Conservation (phyloP, 1,284 basidiomycete species). For the Heterobasidion annosum region DNA sequence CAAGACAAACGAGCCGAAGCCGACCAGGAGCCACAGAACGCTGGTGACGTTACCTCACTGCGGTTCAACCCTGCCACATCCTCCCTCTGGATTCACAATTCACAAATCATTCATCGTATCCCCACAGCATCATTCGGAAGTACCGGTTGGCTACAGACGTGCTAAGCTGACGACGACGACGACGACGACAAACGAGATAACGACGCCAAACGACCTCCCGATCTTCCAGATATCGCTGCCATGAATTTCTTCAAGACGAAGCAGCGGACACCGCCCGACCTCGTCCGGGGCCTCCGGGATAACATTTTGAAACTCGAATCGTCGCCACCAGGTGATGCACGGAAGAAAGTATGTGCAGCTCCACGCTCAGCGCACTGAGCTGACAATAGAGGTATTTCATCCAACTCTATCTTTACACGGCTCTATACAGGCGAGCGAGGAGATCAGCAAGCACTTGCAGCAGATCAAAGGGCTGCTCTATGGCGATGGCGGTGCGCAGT, state of each 20-base stretch:
- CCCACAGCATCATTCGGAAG: too few relatives aligned
- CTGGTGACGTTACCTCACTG: too few relatives aligned
- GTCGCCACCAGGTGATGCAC: conserved; percentile 65
- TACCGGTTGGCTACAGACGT: too few relatives aligned
- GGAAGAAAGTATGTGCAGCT: conserved; percentile 57
- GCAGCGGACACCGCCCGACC: conserved; percentile 76
- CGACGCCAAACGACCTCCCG: neutral
- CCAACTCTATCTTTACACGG: neutral
- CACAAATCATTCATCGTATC: too few relatives aligned
- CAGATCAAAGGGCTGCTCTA: conserved; percentile 84
- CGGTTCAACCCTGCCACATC: too few relatives aligned
- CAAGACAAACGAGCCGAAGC: too few relatives aligned
- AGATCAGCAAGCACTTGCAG: conserved; percentile 82
- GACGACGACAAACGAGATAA: neutral
- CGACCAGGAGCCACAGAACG: too few relatives aligned
- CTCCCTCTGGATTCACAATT: too few relatives aligned
- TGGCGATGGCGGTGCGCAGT: conserved; percentile 71
- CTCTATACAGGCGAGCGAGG: conserved; percentile 64
- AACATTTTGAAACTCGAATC: conserved; percentile 70
- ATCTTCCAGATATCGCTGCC: neutral
- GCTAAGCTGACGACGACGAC: neutral
- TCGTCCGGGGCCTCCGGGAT: conserved; percentile 74
- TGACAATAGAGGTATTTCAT: too few relatives aligned
- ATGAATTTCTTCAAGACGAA: conserved; percentile 98
- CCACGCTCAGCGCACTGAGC: neutral